These are phyloP conservation scores for Eucalyptus sideroxylon DNA, from an alignment of 345 rosid genomes.

Conservation along the genomic window DNA sequence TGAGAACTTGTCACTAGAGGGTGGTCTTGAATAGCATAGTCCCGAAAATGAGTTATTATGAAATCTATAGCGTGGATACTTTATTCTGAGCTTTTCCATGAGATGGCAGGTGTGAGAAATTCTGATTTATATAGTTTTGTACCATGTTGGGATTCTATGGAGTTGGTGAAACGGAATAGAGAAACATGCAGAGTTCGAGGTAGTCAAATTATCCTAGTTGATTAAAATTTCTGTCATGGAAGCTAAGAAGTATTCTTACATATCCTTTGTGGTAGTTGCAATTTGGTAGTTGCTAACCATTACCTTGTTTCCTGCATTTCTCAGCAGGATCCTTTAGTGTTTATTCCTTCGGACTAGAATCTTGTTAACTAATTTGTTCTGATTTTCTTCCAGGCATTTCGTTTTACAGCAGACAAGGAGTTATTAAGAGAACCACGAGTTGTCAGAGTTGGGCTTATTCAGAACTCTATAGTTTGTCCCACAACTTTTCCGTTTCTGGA, in stretches of 20 bases:
- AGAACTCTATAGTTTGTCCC: too few species aligned
- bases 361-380: too few species aligned
- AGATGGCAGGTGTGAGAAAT: not conserved
- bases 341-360: too few species aligned
- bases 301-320: not conserved
- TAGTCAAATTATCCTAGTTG: not conserved
- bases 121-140: not conserved
- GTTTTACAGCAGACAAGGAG: not conserved
- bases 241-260: not conserved
- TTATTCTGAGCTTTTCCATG: not conserved
- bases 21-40: not conserved
- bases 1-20: not conserved
- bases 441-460: too few species aligned
- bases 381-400: not conserved
- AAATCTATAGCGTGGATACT: not conserved
- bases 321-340: not conserved
- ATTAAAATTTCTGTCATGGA: not conserved
- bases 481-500: too few species aligned
- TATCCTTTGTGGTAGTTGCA: conserved; percentile 15
- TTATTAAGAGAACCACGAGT: not conserved
- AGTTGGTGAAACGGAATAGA: not conserved
- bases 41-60: not conserved
- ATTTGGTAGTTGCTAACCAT: not conserved
- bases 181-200: not conserved
- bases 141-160: not conserved